Base-by-base conservation (phyloP, 1,284 basidiomycete species). In the Coniferiporia sulphurascens region DNA sequence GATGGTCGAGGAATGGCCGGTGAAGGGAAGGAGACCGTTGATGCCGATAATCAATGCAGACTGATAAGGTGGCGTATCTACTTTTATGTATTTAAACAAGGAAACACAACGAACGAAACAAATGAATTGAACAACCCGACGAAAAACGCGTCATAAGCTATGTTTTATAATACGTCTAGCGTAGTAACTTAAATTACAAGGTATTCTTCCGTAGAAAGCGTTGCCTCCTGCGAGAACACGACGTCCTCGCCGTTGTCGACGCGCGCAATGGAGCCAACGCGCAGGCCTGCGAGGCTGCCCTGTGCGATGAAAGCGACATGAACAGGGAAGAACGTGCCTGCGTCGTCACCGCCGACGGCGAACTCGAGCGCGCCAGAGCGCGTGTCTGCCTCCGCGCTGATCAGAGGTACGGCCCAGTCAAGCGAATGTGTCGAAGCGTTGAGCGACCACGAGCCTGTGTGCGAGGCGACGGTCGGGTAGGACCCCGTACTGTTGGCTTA, bases 321-420 rank as follows among this genome's bases (percentile, higher is more conserved):
- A 62, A 98, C 92, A 4, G 96, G 96, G 91, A 98, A 99, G 79
- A 98, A 96, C 10, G 83, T 84, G 15, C 86, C 87, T 0, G 80
- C 75, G 64, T 96, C 93, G 64, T 94, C 91, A 2, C 93, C 91
- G 32, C 85, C 86, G 55, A 93, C 85, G 34, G 81, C 86, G 75
- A 98, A 97, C 68, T 98, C 93, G 66, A 98, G 78, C 12, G 85
- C 89, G 9, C 95, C 94, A 0, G 84, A 86, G 22, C 83, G 80
- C 35, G 81, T 83, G 27, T 80, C 76, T 60, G 78, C 77, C 52
- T 82, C 80, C 19, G 69, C 65, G 10, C 83, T 83, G 62, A 95
- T 77, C 12, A 74, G 67, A 0, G 86, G 79, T 54, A 93, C 85
- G 3, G 80, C 81, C 96, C 96, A 99, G 54, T 91, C 85, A 58